Evolutionary conservation across 1,139 yeast species (phyloP).

Genomic region (Geotrichum carabidarum): DNA sequence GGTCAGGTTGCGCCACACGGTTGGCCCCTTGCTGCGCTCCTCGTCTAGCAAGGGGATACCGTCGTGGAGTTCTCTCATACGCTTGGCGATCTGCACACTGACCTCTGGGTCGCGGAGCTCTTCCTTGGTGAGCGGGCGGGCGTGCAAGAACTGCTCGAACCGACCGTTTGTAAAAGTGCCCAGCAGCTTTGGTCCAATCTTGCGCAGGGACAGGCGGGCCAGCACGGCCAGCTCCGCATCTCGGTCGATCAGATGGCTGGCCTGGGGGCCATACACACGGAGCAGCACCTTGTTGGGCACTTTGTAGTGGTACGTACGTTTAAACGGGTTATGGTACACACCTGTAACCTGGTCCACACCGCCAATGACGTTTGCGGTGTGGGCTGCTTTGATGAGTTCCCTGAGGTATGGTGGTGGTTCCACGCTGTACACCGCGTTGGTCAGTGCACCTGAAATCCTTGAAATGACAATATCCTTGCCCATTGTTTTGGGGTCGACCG

Average conservation of each 20-base stretch:
- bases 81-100: conserved; percentile 81
- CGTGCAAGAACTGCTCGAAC: conserved; percentile 84
- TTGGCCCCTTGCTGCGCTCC: conserved; percentile 56
- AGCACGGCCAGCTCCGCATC: conserved; percentile 70
- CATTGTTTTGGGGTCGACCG: conserved; percentile 35
- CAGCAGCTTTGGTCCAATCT: conserved; percentile 81
- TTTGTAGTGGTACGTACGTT: conserved; percentile 30
- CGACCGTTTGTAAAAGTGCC: conserved; percentile 91
- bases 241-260: conserved; percentile 79
- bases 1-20: conserved; percentile 61
- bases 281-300: conserved; percentile 52
- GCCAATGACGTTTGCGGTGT: conserved; percentile 18
- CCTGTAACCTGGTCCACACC: conserved; percentile 20
- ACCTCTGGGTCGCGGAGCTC: conserved; percentile 72
- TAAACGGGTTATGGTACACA: conserved; percentile 9
- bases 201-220: conserved; percentile 64
- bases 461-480: conserved; percentile 45
- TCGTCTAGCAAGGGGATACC: conserved; percentile 60
- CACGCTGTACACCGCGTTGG: conserved; percentile 79
- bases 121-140: conserved; percentile 63
- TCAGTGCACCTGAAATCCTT: conserved; percentile 86
- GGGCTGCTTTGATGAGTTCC: conserved; percentile 28
- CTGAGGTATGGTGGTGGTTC: conserved; percentile 37
- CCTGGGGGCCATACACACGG: conserved; percentile 88
- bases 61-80: conserved; percentile 91